These are phyloP conservation scores for Colletotrichum sp. DNA, from an alignment of 2,329 filamentous ascomycete genomes.

Conservation along the genomic window DNA sequence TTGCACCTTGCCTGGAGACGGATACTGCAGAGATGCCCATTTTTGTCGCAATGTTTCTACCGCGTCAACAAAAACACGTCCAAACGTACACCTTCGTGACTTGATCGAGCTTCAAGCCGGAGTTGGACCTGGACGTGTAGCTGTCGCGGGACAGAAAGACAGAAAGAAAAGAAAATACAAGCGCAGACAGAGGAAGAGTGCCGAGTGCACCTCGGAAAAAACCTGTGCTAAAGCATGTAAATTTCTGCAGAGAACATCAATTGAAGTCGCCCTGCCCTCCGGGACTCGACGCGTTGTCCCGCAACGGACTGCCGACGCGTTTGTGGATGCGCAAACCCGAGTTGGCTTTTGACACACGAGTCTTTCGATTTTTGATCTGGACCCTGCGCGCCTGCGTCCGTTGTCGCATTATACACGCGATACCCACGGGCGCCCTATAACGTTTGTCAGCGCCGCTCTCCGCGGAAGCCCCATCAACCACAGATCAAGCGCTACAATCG, in stretches of 20 bases:
- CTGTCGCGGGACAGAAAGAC: neutral
- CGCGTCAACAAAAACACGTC: neutral
- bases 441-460: neutral
- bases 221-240: constrained; percentile 11
- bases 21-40: neutral
- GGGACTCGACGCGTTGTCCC: neutral
- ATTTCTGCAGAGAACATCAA: constrained; percentile 4
- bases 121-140: neutral
- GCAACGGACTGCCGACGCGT: constrained; percentile 8
- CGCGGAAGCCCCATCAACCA: neutral
- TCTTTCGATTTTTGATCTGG: neutral
- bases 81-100: neutral
- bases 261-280: neutral
- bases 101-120: neutral
- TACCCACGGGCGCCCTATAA: neutral
- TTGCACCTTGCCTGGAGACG: neutral
- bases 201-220: neutral
- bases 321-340: constrained; percentile 7
- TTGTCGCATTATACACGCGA: neutral
- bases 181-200: neutral
- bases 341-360: neutral
- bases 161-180: neutral
- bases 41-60: neutral
- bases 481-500: neutral
- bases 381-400: neutral